Base-by-base conservation (phyloP, 371 early-diverging fungal species). In the Synchytrium microbalum region DNA sequence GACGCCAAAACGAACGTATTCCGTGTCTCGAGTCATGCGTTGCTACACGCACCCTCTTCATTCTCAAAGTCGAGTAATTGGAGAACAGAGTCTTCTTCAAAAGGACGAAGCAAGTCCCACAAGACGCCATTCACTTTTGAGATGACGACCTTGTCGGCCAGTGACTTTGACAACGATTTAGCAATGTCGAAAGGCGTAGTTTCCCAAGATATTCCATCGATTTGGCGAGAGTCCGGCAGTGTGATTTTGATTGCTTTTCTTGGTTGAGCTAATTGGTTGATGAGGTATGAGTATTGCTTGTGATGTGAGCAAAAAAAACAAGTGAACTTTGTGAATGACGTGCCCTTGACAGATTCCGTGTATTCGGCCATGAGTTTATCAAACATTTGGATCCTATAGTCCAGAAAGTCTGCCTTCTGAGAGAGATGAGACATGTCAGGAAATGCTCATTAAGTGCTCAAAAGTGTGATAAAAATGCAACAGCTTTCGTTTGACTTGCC, bases 141-240 rank as follows among this genome's bases (percentile, higher is more conserved):
- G 75, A 98, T 94, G 38, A 98, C 90, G 52, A 89, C 82, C 54
- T 89, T 86, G 74, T 97, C 93, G 32, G 92, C 84, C 31, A 98
- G 82, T 46, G 92, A 92, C 75, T 92, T 95, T 69, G 88, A 78
- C 67, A 97, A 88, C 32, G 79, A 77, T 65, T 81, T 81, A 23
- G 97, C 99, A 75, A 98, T 88, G 46, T 89, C 89, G 82, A 96
- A 77, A n/a, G 99, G 98, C 16, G 92, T 89, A 27, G 99, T 98
- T 75, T 96, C 95, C 91, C 91, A 98, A n/a, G 97, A 78, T 32
- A 70, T 86, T 56, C 92, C 98, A 64, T 90, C 89, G 66, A 88
- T 86, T 59, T 71, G 75, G 32, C 84, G 77, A 54, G 94, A 96
- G 70, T 96, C 93, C 38, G 94, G 93, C 38, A 98, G 83, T 46